phyloP scores from a whole-genome alignment of 495 filamentous ascomycete species.

The Acidiella bohemica region DNA sequence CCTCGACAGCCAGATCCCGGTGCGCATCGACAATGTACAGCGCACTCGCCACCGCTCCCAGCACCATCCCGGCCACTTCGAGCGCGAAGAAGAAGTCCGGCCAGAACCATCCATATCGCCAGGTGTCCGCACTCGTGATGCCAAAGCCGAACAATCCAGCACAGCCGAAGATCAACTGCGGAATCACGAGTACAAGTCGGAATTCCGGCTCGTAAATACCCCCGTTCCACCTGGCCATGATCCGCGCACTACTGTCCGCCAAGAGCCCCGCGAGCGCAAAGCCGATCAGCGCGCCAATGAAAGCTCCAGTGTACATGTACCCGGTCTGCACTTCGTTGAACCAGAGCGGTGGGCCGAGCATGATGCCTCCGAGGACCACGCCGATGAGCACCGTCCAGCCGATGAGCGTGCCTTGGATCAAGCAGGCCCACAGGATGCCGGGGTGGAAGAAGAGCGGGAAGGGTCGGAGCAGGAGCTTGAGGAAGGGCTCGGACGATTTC shows the following conservation, averaged over 20 bases:
- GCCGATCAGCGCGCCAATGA: constrained; percentile 68
- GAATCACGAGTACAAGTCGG: constrained; percentile 64
- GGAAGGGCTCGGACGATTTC: constrained; percentile 52
- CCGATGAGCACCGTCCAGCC: constrained; percentile 94
- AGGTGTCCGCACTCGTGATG: constrained; percentile 45
- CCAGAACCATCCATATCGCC: constrained; percentile 52
- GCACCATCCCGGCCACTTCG: constrained; percentile 70
- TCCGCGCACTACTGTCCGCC: constrained; percentile 56
- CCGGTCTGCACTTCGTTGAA: constrained; percentile 72
- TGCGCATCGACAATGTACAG: constrained; percentile 94
- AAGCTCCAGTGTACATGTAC: constrained; percentile 79
- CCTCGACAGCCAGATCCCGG: constrained; percentile 79
- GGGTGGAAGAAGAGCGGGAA: constrained; percentile 64
- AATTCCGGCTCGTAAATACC: constrained; percentile 91
- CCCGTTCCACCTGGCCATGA: constrained; percentile 57
- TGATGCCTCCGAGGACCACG: constrained; percentile 70
- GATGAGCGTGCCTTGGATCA: constrained; percentile 82
- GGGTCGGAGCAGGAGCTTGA: constrained; percentile 47
- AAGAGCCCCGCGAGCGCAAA: constrained; percentile 60
- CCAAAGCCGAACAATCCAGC: constrained; percentile 79
- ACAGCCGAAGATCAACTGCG: constrained; percentile 63
- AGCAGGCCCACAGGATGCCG: constrained; percentile 74
- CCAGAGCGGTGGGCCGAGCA: constrained; percentile 64
- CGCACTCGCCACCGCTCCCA: constrained; percentile 72
- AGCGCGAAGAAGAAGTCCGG: constrained; percentile 61